Base-by-base conservation (phyloP, 768 basidiomycete species). In the Suillus weaverae region DNA sequence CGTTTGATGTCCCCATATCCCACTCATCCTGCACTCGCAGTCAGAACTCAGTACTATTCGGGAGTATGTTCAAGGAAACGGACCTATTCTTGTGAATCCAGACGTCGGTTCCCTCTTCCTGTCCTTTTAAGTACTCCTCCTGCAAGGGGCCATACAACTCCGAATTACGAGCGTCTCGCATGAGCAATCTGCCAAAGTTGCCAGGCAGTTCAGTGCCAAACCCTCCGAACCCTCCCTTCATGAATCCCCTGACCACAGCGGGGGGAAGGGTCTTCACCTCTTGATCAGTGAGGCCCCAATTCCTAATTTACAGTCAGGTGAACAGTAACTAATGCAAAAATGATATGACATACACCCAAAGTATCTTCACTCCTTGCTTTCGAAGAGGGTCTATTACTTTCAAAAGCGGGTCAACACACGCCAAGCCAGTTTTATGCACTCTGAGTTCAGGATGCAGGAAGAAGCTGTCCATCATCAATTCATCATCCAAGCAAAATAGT, bases 61-160 rank as follows among this genome's bases (percentile, higher is more conserved):
- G 53, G 46, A 26, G 10, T 32, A n/a, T 41, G 13, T 53, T 22
- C 13, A n/a, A 16, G 26, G 44, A 36, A 41, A 13, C 4, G 43
- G 48, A 85, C 87, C 88, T 77, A 73, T 89, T 90, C 74, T 89
- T 90, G 73, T 89, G 85, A 60, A 90, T 86, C 88, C 88, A 89
- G 66, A 88, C 81, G 73, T 90, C 88, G 11, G 86, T 87, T 1
- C 87, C 87, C 7, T 73, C 76, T 14, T 81, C 75, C 65, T 80
- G 75, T 20, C 88, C 88, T 59, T 82, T 78, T 61, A 83, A 54
- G 68, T 82, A 89, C 66, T 84, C 80, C 0, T 74, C 77, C 66
- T 89, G 87, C 39, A 90, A 77, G 10, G 87, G 87, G 1, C 85
- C 87, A 74, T 90, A 89, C 57, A 89, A 76, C 44, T 84, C 84